Percentiles rank a stretch among this genome's conserved stretches.
phyloP scores from a whole-genome alignment of 352 stramenopile species.

The Pythium scleroteichum region DNA sequence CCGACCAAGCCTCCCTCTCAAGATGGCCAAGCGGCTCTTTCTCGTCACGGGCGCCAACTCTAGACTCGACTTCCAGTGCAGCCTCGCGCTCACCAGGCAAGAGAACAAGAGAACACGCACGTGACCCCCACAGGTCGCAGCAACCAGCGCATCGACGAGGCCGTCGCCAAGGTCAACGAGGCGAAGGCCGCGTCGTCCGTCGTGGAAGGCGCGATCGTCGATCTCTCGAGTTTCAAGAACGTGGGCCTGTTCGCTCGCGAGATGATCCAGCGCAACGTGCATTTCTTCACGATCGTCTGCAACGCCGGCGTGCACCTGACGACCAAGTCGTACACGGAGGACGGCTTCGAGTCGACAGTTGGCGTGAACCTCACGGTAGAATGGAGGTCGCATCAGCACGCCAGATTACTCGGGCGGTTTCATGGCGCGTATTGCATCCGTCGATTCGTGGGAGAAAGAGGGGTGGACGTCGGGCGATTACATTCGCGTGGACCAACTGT shows the following conservation, averaged over 20 bases:
- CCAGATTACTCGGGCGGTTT: conserved; percentile 26
- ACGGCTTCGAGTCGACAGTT: conserved; percentile 45
- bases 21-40: conserved; percentile 26
- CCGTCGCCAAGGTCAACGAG: conserved; percentile 17
- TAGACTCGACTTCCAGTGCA: conserved; percentile 35
- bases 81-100: conserved; percentile 26
- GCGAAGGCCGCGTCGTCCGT: conserved; percentile 6
- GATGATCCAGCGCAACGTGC: conserved; percentile 22
- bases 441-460: conserved; percentile 13
- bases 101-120: conserved; percentile 11
- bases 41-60: conserved; percentile 41
- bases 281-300: conserved; percentile 37
- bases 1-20: too few relatives aligned
- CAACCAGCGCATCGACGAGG: conserved; percentile 27
- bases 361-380: conserved; percentile 40
- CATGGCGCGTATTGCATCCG: conserved; percentile 32
- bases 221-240: conserved; percentile 35
- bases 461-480: conserved; percentile 29
- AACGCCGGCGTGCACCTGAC: conserved; percentile 39
- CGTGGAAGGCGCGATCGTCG: conserved; percentile 32
- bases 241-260: conserved; percentile 27
- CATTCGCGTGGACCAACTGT: conserved; percentile 30
- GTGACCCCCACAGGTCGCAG: conserved; percentile 36
- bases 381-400: conserved; percentile 17
- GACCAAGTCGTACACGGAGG: conserved; percentile 22